Percentiles rank a stretch among this genome's conserved stretches.
Conservation (phyloP, 352 stramenopile species). For the Phytophthora europaea region DNA sequence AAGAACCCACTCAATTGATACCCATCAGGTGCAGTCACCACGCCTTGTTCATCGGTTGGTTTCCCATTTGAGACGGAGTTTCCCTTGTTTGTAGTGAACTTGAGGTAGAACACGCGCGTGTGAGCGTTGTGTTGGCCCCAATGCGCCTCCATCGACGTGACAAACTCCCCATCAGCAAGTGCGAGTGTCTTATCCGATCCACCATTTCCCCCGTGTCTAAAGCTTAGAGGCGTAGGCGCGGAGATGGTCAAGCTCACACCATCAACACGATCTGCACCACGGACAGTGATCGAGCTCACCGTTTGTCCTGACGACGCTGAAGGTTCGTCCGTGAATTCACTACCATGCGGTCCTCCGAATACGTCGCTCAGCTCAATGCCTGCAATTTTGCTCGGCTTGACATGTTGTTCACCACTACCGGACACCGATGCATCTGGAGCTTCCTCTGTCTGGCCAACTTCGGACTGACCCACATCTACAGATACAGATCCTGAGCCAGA, state of each 20-base stretch:
- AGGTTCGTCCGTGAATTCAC: conserved; percentile 45
- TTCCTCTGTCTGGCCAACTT: conserved; percentile 1
- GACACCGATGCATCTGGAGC: conserved; percentile 19
- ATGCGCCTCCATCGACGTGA: conserved; percentile 53
- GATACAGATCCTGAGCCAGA: conserved; percentile 17
- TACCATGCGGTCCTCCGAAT: conserved; percentile 51
- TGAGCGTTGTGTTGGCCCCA: conserved; percentile 24
- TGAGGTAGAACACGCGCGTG: conserved; percentile 32
- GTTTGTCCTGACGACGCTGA: conserved; percentile 35
- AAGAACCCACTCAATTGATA: conserved; percentile 32
- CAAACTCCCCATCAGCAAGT: conserved; percentile 30
- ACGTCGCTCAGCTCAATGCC: conserved; percentile 42
- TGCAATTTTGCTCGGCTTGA: conserved; percentile 16
- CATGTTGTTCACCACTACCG: conserved; percentile 21
- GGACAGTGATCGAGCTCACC: conserved; percentile 46
- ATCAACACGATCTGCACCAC: conserved; percentile 45
- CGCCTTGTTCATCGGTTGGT: conserved; percentile 17
- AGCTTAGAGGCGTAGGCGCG: conserved; percentile 30
- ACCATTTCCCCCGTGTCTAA: conserved; percentile 48
- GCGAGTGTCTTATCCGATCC: conserved; percentile 45
- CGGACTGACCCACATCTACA: conserved; percentile 18
- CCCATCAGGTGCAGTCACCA: conserved; percentile 21
- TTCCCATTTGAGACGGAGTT: conserved; percentile 18
- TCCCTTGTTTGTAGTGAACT: conserved; percentile 21
- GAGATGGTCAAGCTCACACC: conserved; percentile 47